phyloP scores from a whole-genome alignment of 176 grass and related monocot genomes.

The Rhynchospora breviuscula region DNA sequence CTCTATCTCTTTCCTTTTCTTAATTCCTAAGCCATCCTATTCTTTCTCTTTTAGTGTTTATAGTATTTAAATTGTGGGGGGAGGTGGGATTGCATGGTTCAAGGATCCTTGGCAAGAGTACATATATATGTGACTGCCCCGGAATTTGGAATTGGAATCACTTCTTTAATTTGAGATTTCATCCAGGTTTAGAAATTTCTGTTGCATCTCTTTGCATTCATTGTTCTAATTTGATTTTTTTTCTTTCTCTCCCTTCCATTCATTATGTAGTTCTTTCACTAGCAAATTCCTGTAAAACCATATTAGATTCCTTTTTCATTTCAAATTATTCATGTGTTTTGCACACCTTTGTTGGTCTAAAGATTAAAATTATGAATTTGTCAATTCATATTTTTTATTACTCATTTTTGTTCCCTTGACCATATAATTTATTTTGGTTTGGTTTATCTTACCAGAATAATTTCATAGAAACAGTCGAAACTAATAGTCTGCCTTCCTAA shows the following conservation, averaged over 20 bases:
- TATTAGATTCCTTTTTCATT: neutral
- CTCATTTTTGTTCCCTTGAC: no score
- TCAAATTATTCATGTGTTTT: neutral
- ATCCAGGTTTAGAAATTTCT: neutral
- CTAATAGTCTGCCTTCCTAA: no score
- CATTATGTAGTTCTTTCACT: neutral
- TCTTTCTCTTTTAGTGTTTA: neutral
- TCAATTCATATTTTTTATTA: neutral
- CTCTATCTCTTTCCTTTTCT: neutral
- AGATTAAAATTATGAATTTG: neutral
- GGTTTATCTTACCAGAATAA: neutral
- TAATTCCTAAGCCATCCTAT: neutral
- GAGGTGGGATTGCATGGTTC: neutral
- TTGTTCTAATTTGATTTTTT: neutral
- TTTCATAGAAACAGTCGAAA: neutral
- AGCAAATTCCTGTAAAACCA: neutral
- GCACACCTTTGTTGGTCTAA: neutral
- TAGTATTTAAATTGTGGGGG: neutral
- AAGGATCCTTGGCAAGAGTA: neutral
- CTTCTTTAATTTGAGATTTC: conserved; percentile 12
- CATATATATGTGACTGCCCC: neutral
- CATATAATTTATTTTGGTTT: neutral
- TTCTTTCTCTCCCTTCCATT: neutral
- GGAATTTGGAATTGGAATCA: neutral
- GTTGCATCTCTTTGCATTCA: neutral